These are phyloP conservation scores for Crucibulum laeve DNA, from an alignment of 768 basidiomycete genomes.

Conservation along the genomic window DNA sequence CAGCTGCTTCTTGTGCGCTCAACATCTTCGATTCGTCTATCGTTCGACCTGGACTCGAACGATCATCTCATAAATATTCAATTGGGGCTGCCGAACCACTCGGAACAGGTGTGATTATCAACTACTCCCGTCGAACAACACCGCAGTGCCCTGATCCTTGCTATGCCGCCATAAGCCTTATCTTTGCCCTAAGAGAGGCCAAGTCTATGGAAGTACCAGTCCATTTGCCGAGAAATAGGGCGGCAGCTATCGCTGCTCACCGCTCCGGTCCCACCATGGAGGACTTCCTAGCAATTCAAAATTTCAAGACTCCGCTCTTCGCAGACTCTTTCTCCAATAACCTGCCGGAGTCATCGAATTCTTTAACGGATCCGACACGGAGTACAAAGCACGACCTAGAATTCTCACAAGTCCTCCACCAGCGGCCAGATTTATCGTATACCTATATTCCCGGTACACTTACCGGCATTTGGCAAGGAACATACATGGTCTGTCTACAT, in stretches of 20 bases:
- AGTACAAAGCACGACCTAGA: conserved; percentile 26
- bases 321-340: conserved; percentile 29
- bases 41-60: not conserved
- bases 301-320: conserved; percentile 43
- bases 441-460: conserved; percentile 40
- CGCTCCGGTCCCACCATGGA: conserved; percentile 50
- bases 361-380: conserved; percentile 16
- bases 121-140: conserved; percentile 5
- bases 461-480: conserved; percentile 58
- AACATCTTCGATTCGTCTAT: conserved; percentile 1
- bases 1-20: too few relatives aligned
- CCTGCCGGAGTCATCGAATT: conserved; percentile 3
- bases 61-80: not conserved
- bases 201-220: conserved; percentile 37
- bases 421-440: conserved; percentile 6
- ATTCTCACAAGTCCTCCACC: conserved; percentile 8
- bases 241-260: conserved; percentile 36
- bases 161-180: conserved; percentile 46
- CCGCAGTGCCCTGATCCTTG: conserved; percentile 30
- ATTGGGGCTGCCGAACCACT: not conserved
- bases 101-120: not conserved
- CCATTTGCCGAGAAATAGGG: conserved; percentile 47
- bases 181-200: conserved; percentile 47
- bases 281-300: conserved; percentile 40
- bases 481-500: conserved; percentile 43